These are phyloP conservation scores for Dendrothele bispora DNA, from an alignment of 768 basidiomycete species.

Conservation along the genomic window DNA sequence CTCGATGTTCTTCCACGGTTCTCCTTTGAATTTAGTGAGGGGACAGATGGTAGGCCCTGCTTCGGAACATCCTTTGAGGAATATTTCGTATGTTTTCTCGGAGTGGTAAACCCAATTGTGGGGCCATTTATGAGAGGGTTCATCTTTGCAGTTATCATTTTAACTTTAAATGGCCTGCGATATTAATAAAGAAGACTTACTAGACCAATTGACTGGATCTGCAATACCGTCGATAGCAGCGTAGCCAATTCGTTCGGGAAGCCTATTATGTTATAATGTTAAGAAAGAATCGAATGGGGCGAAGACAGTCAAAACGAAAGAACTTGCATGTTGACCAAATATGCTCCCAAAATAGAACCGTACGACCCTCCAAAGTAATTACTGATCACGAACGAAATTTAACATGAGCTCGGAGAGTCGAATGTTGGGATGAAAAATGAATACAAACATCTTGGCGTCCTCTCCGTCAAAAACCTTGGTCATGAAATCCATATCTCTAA, in stretches of 20 bases:
- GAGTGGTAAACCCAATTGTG: slow-evolving; percentile 18
- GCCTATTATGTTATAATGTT: slow-evolving; percentile 4
- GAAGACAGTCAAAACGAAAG: not conserved
- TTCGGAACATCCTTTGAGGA: slow-evolving; percentile 16
- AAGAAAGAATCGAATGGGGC: not conserved
- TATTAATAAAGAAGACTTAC: slow-evolving; percentile 5
- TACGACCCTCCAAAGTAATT: slow-evolving; percentile 23
- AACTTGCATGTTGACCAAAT: slow-evolving; percentile 25
- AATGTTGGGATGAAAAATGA: not conserved
- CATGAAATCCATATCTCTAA: slow-evolving; percentile 23
- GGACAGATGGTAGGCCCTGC: slow-evolving; percentile 18
- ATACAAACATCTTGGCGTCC: slow-evolving; percentile 19
- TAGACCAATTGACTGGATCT: slow-evolving; percentile 20
- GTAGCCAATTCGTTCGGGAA: slow-evolving; percentile 18
- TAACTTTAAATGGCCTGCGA: not conserved
- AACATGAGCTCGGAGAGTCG: not conserved
- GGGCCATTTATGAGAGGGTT: slow-evolving; percentile 23
- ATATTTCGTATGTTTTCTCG: slow-evolving; percentile 22
- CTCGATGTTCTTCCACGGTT: slow-evolving; percentile 11
- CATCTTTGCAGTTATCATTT: slow-evolving; percentile 8
- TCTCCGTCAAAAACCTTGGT: slow-evolving; percentile 17
- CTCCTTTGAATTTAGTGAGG: slow-evolving; percentile 11
- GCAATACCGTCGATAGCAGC: slow-evolving; percentile 22
- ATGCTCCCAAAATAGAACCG: slow-evolving; percentile 22
- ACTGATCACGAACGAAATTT: slow-evolving; percentile 5